Percentiles rank a stretch among this genome's conserved stretches.
Evolutionary conservation across 805 yeast species (phyloP).

Genomic region (Metschnikowia amazonensis): DNA sequence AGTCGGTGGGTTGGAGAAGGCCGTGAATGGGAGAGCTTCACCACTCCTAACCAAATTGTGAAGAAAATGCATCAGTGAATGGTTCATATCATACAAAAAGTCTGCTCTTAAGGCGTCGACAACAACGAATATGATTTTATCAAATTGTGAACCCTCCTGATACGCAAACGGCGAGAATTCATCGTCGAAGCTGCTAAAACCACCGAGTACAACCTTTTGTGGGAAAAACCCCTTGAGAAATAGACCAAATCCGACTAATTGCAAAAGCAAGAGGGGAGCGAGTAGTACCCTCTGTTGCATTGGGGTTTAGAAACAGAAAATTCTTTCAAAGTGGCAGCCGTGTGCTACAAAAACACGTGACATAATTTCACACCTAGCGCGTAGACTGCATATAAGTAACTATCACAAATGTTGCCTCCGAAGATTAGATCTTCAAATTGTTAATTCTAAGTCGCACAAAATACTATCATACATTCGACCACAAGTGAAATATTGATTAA

Average conservation of each 20-base stretch:
- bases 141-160: slow-evolving; percentile 45
- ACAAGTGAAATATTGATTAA: no score
- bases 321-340: not conserved
- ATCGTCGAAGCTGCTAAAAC: slow-evolving; percentile 39
- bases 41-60: slow-evolving; percentile 66
- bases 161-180: slow-evolving; percentile 13
- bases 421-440: no score
- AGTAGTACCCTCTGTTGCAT: slow-evolving; percentile 1
- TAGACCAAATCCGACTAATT: slow-evolving; percentile 47
- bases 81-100: slow-evolving; percentile 59
- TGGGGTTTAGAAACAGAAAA: not conserved
- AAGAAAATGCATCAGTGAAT: slow-evolving; percentile 61
- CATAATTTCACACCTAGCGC: not conserved
- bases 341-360: not conserved
- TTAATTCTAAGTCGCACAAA: no score
- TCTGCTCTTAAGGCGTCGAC: slow-evolving; percentile 93
- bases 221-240: slow-evolving; percentile 90
- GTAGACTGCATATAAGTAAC: not conserved
- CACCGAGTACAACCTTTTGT: slow-evolving; percentile 72
- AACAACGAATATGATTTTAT: slow-evolving; percentile 72
- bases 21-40: slow-evolving; percentile 82
- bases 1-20: slow-evolving; percentile 91
- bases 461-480: no score
- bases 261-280: slow-evolving; percentile 10
- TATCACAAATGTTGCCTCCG: no score